These are phyloP conservation scores for Emergomyces orientalis DNA, from an alignment of 2,329 filamentous ascomycete genomes.

Conservation along the genomic window DNA sequence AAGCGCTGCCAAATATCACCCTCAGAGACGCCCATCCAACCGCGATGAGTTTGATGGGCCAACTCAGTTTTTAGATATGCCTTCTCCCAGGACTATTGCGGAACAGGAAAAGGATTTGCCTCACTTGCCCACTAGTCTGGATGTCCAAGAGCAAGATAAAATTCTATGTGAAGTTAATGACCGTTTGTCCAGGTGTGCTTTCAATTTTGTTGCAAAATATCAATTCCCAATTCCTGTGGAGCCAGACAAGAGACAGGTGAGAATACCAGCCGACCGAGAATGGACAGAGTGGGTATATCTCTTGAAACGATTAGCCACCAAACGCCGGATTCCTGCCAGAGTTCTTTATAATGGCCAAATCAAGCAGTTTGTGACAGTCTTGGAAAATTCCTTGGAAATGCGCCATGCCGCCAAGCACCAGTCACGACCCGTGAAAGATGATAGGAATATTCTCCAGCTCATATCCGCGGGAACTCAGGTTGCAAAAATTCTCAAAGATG, in stretches of 20 bases:
- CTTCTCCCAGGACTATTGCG: slow-evolving; percentile 60
- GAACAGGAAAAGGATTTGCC: slow-evolving; percentile 72
- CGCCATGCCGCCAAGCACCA: slow-evolving; percentile 76
- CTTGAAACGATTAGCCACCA: slow-evolving; percentile 74
- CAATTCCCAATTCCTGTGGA: slow-evolving; percentile 82
- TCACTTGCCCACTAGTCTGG: slow-evolving; percentile 70
- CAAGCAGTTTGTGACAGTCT: slow-evolving; percentile 78
- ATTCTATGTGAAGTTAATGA: slow-evolving; percentile 76
- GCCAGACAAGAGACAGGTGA: slow-evolving; percentile 68
- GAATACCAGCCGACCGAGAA: slow-evolving; percentile 66
- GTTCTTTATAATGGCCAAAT: slow-evolving; percentile 85
- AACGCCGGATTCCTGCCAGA: slow-evolving; percentile 71
- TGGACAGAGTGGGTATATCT: slow-evolving; percentile 92
- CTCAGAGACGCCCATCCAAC: slow-evolving; percentile 61
- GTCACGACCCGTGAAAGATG: slow-evolving; percentile 73
- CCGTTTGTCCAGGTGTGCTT: slow-evolving; percentile 73
- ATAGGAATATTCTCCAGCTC: slow-evolving; percentile 77
- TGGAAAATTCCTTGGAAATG: slow-evolving; percentile 85
- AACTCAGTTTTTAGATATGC: slow-evolving; percentile 68
- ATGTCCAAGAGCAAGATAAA: slow-evolving; percentile 74
- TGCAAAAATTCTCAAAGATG: slow-evolving; percentile 77
- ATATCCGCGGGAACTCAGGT: slow-evolving; percentile 83
- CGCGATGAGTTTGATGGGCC: slow-evolving; percentile 85
- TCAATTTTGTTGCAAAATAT: slow-evolving; percentile 84
- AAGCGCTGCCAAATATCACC: slow-evolving; percentile 28